These are phyloP conservation scores for Brassica nigra DNA, from an alignment of 345 rosid species.

Conservation along the genomic window DNA sequence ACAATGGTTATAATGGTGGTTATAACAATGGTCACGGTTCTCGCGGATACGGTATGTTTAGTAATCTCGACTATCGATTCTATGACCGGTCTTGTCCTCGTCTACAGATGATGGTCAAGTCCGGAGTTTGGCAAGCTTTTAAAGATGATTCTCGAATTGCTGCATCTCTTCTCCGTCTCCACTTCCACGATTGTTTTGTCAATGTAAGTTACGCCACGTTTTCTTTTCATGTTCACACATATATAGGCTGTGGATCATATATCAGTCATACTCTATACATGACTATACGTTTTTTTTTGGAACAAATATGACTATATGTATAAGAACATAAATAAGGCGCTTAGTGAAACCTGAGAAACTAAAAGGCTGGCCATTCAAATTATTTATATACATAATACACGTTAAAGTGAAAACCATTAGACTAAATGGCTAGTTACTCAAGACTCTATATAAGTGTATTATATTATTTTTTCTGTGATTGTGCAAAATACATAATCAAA, in stretches of 20 bases:
- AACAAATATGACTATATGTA: too few species aligned
- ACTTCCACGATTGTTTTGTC: slow-evolving; percentile 86
- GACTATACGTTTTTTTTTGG: not conserved
- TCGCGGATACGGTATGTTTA: slow-evolving; percentile 1
- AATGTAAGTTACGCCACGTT: slow-evolving; percentile 48
- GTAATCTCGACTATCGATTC: slow-evolving; percentile 50
- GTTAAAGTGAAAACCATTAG: not conserved
- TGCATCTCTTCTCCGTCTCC: slow-evolving; percentile 86
- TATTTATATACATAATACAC: not conserved
- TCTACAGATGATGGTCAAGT: slow-evolving; percentile 59
- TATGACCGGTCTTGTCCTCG: slow-evolving; percentile 70
- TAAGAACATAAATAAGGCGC: not conserved
- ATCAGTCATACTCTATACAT: not conserved
- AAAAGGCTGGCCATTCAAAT: not conserved
- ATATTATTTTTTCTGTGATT: not conserved
- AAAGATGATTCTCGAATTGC: slow-evolving; percentile 68
- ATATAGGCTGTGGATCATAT: not conserved
- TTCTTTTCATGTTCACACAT: not conserved
- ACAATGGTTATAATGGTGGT: slow-evolving; percentile 33
- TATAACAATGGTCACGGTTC: slow-evolving; percentile 29
- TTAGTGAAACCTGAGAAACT: not conserved
- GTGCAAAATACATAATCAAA: not conserved
- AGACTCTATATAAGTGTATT: not conserved
- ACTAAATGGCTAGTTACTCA: not conserved
- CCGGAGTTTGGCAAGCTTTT: slow-evolving; percentile 66